phyloP scores from a whole-genome alignment of 1,284 basidiomycete genomes.

The Takashimella koratensis region DNA sequence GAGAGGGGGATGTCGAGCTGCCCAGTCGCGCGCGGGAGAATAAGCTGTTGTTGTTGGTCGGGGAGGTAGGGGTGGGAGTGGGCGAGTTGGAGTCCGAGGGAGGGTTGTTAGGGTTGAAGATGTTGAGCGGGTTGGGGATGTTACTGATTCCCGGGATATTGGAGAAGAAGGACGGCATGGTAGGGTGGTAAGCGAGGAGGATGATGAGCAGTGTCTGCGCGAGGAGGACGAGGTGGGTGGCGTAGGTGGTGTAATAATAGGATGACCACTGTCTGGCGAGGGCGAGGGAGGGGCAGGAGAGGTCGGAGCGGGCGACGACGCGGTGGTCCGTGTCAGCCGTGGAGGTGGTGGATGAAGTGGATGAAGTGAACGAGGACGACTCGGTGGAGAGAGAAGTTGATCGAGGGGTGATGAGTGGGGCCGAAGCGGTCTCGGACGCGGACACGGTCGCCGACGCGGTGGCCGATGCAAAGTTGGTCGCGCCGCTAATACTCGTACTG shows the following conservation, averaged over 20 bases:
- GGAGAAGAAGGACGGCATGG: constrained; percentile 31
- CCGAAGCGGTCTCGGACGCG: too few species aligned
- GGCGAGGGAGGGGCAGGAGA: not conserved
- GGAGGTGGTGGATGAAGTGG: too few species aligned
- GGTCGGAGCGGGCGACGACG: not conserved
- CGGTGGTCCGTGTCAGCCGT: too few species aligned
- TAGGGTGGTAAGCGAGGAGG: not conserved
- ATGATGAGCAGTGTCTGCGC: not conserved
- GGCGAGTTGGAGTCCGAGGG: constrained; percentile 4
- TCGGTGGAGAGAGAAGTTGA: too few species aligned
- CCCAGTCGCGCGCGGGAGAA: not conserved
- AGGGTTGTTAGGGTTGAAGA: constrained; percentile 19
- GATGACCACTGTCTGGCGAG: not conserved
- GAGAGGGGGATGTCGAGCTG: not conserved
- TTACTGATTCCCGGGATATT: constrained; percentile 28
- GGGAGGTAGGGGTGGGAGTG: not conserved
- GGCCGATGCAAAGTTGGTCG: too few species aligned
- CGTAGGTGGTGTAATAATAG: not conserved
- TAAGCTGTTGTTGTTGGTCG: constrained; percentile 1
- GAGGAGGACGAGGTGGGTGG: not conserved
- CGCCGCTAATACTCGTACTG: not conserved
- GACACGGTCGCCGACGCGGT: too few species aligned
- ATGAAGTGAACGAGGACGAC: too few species aligned
- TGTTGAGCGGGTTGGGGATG: constrained; percentile 30
- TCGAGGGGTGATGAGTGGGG: not conserved